Conservation (phyloP, 2,329 filamentous ascomycete genomes). For the Thermomyces lanuginosus region DNA sequence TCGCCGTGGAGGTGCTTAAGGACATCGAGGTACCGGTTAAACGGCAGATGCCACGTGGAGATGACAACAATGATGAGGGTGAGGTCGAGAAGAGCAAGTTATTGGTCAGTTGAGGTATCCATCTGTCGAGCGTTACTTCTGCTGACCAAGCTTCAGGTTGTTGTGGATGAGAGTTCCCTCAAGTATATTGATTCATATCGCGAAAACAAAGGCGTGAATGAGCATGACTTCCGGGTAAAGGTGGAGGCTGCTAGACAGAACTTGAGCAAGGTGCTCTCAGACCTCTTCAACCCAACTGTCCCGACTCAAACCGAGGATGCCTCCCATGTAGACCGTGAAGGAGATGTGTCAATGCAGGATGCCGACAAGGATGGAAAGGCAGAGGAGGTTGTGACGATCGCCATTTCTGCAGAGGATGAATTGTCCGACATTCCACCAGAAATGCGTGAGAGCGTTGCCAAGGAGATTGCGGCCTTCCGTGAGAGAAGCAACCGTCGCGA, state of each 20-base stretch:
- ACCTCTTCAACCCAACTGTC: conserved; percentile 52
- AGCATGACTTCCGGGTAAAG: conserved; percentile 46
- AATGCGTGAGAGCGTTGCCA: conserved; percentile 86
- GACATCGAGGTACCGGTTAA: conserved; percentile 69
- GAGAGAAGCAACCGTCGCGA: conserved; percentile 81
- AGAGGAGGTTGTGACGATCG: conserved; percentile 78
- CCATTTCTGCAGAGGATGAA: conserved; percentile 76
- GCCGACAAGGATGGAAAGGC: conserved; percentile 42
- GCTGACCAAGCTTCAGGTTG: conserved; percentile 27
- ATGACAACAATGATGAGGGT: conserved; percentile 27
- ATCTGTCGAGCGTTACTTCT: not conserved
- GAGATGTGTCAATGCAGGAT: conserved; percentile 55
- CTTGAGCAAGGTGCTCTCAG: conserved; percentile 51
- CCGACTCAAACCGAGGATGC: conserved; percentile 29
- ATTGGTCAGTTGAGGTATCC: conserved; percentile 33
- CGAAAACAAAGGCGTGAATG: conserved; percentile 47
- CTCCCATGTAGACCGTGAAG: conserved; percentile 42
- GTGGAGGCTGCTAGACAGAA: conserved; percentile 52
- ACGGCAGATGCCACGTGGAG: conserved; percentile 41
- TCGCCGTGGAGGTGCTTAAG: conserved; percentile 68
- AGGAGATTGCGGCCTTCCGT: conserved; percentile 85
- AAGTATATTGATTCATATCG: conserved; percentile 77
- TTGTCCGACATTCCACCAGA: conserved; percentile 88
- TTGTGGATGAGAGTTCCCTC: conserved; percentile 65
- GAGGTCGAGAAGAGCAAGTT: conserved; percentile 53